Percentiles rank a stretch among this genome's conserved stretches.
These are phyloP conservation scores for Solanum chilense DNA, from an alignment of 257 asterid genomes.

Conservation along the genomic window DNA sequence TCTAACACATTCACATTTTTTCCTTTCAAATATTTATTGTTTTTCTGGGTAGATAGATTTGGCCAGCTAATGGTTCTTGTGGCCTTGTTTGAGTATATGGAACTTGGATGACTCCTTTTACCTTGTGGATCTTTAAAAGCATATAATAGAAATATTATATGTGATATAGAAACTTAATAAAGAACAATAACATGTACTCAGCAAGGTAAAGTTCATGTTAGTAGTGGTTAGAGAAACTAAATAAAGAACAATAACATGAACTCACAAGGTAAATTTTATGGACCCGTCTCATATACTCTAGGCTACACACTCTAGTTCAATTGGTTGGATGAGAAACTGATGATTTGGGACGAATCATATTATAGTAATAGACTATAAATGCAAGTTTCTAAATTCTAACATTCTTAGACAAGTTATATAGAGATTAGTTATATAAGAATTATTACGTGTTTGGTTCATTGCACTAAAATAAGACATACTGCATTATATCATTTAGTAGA, in stretches of 20 bases:
- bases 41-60: background rate
- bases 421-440: too few species aligned
- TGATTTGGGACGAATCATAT: background rate
- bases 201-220: background rate
- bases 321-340: background rate
- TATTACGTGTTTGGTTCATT: too few species aligned
- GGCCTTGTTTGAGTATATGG: background rate
- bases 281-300: background rate
- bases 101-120: background rate
- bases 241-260: background rate
- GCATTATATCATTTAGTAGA: too few species aligned
- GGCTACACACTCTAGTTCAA: background rate
- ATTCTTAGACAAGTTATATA: too few species aligned
- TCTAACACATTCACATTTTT: slow-evolving; percentile 3
- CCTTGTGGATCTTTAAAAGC: background rate
- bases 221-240: background rate
- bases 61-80: background rate
- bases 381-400: background rate
- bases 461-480: too few species aligned
- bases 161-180: background rate
- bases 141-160: background rate
- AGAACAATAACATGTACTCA: too few species aligned
- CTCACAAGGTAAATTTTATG: background rate
- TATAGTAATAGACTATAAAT: background rate
- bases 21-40: background rate